Evolutionary conservation across 371 early-diverging fungal genomes (phyloP), one percentile per base, ranked within the genome.

Genomic region (Amoeboaphelidium occidentale): DNA sequence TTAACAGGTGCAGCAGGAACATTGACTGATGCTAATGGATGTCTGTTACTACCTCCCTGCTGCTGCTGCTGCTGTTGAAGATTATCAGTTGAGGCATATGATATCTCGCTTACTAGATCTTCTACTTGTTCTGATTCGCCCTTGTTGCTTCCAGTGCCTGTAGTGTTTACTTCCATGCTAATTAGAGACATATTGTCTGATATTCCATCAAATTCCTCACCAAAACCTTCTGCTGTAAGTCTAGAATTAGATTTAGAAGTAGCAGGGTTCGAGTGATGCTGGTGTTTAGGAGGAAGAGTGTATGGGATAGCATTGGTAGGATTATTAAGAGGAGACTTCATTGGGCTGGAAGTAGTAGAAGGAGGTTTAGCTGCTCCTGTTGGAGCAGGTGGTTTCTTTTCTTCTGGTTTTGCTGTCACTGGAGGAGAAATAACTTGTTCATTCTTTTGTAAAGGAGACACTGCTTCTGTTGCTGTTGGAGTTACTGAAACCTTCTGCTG

Each of bases 141-240:
- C n/a, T n/a, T n/a, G n/a, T n/a, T n/a, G n/a, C n/a, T n/a, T n/a
- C 73, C 75, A 2, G 75, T 74, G 17, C 76, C 78, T 2, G 76
- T 74, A 0, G 78, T 78, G 59, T 78, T 74, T 22, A 76, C 78
- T 56, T 76, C 79, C 63, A 78, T 49, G 45, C 67, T 66, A 52
- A 74, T 45, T 32, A 74, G 65, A 53, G 65, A 66, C 63, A 72
- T 63, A 47, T 60, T 68, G 48, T 76, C 75, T 25, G 57, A 50
- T 14, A 62, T 57, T 60, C 60, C 4, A 24, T 55, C 57, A 57
- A 22, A 59, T 55, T 42, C 46, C 53, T n/a, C n/a, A n/a, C n/a
- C n/a, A n/a, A n/a, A n/a, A n/a, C n/a, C n/a, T n/a, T n/a, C n/a
- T n/a, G n/a, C n/a, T n/a, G n/a, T n/a, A n/a, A n/a, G n/a, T n/a